phyloP scores from a whole-genome alignment of 805 yeast species.

The Saccharomycopsis sp. region DNA sequence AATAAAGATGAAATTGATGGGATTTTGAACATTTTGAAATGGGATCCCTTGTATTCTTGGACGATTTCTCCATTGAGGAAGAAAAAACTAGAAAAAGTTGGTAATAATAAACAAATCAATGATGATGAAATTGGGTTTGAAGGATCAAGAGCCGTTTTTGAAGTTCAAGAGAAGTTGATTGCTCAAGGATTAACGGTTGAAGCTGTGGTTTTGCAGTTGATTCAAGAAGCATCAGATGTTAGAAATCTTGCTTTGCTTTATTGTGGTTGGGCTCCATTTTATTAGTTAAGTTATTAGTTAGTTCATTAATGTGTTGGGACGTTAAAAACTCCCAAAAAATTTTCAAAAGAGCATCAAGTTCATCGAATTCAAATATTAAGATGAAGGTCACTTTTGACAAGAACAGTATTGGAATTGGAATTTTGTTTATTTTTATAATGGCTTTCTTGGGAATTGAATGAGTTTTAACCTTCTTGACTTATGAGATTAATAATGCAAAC shows the following conservation, averaged over 20 bases:
- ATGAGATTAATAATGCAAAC: too few species aligned
- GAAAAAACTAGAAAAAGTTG: conserved; percentile 36
- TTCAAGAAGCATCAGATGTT: conserved; percentile 63
- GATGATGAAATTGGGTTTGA: conserved; percentile 37
- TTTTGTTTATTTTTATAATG: too few species aligned
- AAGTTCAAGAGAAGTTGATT: conserved; percentile 58
- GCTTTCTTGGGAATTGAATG: too few species aligned
- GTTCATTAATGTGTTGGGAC: too few species aligned
- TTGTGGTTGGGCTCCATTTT: conserved; percentile 80
- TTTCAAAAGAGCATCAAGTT: too few species aligned
- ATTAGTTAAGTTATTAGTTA: too few species aligned
- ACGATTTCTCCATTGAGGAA: conserved; percentile 65
- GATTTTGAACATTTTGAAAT: conserved; percentile 72
- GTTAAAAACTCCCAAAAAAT: too few species aligned
- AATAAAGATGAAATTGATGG: conserved; percentile 65
- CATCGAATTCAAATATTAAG: too few species aligned
- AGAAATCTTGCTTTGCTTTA: conserved; percentile 64
- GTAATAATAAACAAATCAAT: conserved; percentile 11
- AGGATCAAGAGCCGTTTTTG: conserved; percentile 67
- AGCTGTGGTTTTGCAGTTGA: conserved; percentile 73
- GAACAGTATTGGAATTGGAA: too few species aligned
- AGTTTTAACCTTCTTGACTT: too few species aligned
- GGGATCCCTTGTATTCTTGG: conserved; percentile 95
- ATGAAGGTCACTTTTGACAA: too few species aligned
- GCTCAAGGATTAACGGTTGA: conserved; percentile 68